Evolutionary conservation across 2,329 filamentous ascomycete species (phyloP).

Genomic region (Arthroderma uncinatum): DNA sequence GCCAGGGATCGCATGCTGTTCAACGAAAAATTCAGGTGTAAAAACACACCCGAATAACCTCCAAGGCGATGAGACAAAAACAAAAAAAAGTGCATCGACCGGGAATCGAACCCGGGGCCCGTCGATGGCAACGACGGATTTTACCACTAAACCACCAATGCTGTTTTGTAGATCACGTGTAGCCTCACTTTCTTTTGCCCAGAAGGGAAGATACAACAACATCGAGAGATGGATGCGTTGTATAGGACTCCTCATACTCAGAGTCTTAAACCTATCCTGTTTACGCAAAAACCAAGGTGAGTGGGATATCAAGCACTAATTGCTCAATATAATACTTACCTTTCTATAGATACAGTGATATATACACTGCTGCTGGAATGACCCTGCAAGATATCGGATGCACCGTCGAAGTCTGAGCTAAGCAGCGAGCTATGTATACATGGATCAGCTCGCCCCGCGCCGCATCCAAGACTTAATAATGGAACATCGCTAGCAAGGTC

Average conservation of each 20-base stretch:
- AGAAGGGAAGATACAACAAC: neutral
- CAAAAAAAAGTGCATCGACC: conserved; percentile 20
- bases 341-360: too few species aligned
- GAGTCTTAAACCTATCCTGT: too few species aligned
- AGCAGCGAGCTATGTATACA: neutral
- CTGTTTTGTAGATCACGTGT: neutral
- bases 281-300: too few species aligned
- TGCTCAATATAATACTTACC: too few species aligned
- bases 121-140: conserved; percentile 46
- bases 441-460: neutral
- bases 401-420: neutral
- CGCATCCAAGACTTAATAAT: neutral
- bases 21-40: too few species aligned
- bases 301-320: too few species aligned
- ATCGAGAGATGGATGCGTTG: neutral
- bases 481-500: neutral
- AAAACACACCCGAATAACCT: too few species aligned
- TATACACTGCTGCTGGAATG: too few species aligned
- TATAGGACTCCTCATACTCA: too few species aligned
- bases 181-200: neutral
- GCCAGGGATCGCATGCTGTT: too few species aligned
- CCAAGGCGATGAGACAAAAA: too few species aligned
- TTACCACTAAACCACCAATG: conserved; percentile 43
- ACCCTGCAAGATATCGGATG: too few species aligned
- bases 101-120: conserved; percentile 41